Evolutionary conservation across 441 rosid genomes (phyloP).

Genomic region (Erodium texanum): DNA sequence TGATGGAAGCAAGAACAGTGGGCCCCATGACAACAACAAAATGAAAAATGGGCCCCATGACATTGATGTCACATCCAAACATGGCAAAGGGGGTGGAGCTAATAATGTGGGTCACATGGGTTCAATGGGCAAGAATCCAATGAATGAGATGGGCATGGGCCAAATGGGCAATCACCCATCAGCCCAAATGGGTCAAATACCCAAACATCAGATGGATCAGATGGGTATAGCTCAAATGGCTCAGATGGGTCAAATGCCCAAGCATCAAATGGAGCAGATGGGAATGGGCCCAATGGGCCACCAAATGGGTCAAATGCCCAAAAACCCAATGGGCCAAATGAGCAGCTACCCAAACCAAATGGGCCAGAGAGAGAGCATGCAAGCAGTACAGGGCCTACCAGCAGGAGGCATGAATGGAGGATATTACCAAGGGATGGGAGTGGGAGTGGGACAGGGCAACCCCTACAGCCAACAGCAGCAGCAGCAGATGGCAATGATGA

Average conservation of each 20-base stretch:
- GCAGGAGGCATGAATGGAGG: constrained; percentile 45
- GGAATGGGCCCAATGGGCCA: background rate
- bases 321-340: constrained; percentile 5
- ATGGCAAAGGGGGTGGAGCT: background rate
- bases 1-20: background rate
- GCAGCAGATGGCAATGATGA: constrained; percentile 65
- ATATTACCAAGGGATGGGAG: constrained; percentile 28
- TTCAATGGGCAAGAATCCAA: background rate
- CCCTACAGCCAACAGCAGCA: constrained; percentile 24
- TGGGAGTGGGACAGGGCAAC: constrained; percentile 36
- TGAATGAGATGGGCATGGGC: constrained; percentile 17
- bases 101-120: constrained; percentile 10
- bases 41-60: background rate
- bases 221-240: constrained; percentile 30
- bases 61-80: constrained; percentile 1
- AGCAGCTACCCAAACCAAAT: background rate
- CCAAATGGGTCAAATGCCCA: constrained; percentile 21
- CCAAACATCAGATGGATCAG: constrained; percentile 9
- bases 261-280: constrained; percentile 16
- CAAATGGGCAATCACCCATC: constrained; percentile 18
- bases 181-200: constrained; percentile 19
- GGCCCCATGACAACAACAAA: background rate
- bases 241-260: constrained; percentile 25
- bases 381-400: constrained; percentile 71
- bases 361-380: constrained; percentile 14